Evolutionary conservation across 1,139 yeast species (phyloP).

Genomic region (Meyerozyma guilliermondii): DNA sequence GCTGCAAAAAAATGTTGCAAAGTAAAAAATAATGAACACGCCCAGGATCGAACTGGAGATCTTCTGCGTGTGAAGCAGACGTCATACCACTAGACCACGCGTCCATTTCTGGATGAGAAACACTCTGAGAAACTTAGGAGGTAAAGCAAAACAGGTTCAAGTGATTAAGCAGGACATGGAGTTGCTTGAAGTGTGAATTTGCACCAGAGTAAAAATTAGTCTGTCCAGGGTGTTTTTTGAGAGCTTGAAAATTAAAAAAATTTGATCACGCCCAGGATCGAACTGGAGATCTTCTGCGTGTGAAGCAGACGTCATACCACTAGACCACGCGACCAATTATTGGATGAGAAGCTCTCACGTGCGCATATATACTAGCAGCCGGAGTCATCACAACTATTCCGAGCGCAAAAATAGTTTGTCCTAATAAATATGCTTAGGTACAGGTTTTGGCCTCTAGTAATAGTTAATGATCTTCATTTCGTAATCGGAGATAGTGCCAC

Average conservation of each 20-base stretch:
- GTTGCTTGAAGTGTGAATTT: no score
- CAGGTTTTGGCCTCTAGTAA: no score
- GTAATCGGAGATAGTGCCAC: no score
- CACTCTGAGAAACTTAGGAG: not conserved
- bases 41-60: conserved; percentile 3
- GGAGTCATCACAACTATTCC: not conserved
- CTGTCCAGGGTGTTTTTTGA: no score
- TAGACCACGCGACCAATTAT: conserved; percentile 14
- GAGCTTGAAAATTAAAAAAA: conserved; percentile 3
- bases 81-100: conserved; percentile 3
- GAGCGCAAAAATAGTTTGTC: not conserved
- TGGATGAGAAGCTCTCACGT: not conserved
- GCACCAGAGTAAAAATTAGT: no score
- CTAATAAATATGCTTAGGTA: not conserved
- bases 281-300: conserved; percentile 17
- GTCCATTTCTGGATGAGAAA: not conserved
- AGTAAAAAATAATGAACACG: not conserved
- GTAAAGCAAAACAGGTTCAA: not conserved
- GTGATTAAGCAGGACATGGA: no score
- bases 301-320: conserved; percentile 17
- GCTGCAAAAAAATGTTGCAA: not conserved
- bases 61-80: conserved; percentile 3
- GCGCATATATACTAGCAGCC: not conserved
- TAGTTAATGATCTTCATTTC: no score
- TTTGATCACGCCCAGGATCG: conserved; percentile 15